phyloP scores from a whole-genome alignment of 1,139 yeast genomes.

The Oligophagozyma castellii region DNA sequence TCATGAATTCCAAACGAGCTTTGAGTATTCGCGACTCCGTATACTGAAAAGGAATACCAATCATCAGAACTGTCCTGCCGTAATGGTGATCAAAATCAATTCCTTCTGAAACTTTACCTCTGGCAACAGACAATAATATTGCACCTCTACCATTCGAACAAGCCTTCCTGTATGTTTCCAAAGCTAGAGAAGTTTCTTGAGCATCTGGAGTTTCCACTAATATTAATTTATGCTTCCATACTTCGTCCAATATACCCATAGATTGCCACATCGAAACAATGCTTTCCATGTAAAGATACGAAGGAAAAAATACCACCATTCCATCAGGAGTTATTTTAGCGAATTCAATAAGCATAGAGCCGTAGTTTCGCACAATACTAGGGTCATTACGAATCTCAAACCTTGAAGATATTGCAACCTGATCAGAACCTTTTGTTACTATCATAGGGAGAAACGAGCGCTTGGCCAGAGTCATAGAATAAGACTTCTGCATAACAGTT shows the following conservation, averaged over 20 bases:
- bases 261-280: conserved; percentile 97
- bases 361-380: conserved; percentile 92
- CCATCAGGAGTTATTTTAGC: conserved; percentile 97
- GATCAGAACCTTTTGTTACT: conserved; percentile 95
- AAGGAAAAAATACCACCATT: conserved; percentile 92
- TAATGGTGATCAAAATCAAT: conserved; percentile 98
- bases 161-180: conserved; percentile 91
- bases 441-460: conserved; percentile 89
- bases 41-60: conserved; percentile 97
- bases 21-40: conserved; percentile 92
- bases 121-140: conserved; percentile 86
- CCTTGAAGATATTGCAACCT: conserved; percentile 88
- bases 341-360: conserved; percentile 80
- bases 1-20: conserved; percentile 81
- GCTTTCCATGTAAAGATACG: conserved; percentile 93
- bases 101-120: conserved; percentile 98
- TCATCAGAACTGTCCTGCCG: conserved; percentile 95
- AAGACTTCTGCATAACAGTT: conserved; percentile 88
- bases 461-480: conserved; percentile 88
- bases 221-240: conserved; percentile 92
- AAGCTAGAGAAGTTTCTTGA: conserved; percentile 89
- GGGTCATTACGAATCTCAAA: conserved; percentile 97
- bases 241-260: conserved; percentile 96
- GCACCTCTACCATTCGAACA: conserved; percentile 98
- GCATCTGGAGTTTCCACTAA: conserved; percentile 99